Evolutionary conservation across 2,329 filamentous ascomycete species (phyloP).

Genomic region (Nemania diffusa): DNA sequence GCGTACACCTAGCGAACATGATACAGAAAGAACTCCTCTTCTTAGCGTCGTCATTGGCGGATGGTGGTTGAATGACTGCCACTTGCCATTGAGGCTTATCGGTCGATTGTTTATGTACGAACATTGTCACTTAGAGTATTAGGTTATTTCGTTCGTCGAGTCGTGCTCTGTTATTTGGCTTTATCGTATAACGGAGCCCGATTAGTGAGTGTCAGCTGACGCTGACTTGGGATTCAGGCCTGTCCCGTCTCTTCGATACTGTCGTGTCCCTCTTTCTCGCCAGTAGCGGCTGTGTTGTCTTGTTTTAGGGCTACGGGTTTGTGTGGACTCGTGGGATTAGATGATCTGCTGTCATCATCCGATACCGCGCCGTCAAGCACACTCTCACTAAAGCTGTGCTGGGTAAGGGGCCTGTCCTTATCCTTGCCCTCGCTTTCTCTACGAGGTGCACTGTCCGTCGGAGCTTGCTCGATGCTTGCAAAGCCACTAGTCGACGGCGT

Average conservation of each 20-base stretch:
- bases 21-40: neutral
- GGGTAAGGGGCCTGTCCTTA: slow-evolving; percentile 50
- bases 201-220: neutral
- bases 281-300: slow-evolving; percentile 12
- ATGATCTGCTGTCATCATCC: slow-evolving; percentile 42
- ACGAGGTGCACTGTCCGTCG: slow-evolving; percentile 37
- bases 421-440: slow-evolving; percentile 42
- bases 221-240: neutral
- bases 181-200: neutral
- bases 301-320: slow-evolving; percentile 33
- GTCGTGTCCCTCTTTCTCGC: slow-evolving; percentile 2
- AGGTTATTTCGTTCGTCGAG: slow-evolving; percentile 11
- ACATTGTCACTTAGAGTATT: slow-evolving; percentile 8
- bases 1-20: neutral
- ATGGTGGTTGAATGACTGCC: neutral
- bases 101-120: neutral
- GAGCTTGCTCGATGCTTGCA: slow-evolving; percentile 50
- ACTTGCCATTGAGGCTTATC: neutral
- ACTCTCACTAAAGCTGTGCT: slow-evolving; percentile 58
- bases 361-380: slow-evolving; percentile 54
- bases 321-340: slow-evolving; percentile 41
- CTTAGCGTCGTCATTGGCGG: neutral
- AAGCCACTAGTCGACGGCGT: slow-evolving; percentile 53
- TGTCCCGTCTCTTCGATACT: slow-evolving; percentile 6
- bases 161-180: slow-evolving; percentile 10